Evolutionary conservation across 163 green algal genomes (phyloP).

Genomic region (Scenedesmus sp.): DNA sequence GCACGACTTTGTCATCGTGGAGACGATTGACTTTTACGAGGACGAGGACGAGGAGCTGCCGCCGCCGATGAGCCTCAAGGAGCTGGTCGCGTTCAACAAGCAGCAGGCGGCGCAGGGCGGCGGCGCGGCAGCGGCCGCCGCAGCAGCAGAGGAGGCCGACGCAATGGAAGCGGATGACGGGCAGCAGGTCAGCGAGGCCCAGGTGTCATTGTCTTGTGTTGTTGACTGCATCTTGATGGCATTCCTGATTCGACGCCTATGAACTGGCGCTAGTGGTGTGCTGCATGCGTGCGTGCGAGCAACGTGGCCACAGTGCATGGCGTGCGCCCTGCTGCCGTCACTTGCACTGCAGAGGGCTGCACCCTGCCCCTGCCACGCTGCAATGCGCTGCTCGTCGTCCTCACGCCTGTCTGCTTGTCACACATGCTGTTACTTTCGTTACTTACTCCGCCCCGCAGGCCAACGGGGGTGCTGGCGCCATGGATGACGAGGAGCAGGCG

Average conservation of each 20-base stretch:
- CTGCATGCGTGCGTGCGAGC: too few species aligned
- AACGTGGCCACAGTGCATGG: too few species aligned
- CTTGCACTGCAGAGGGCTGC: too few species aligned
- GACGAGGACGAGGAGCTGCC: constrained; percentile 94
- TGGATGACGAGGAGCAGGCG: constrained; percentile 66
- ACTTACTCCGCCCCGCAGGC: background rate
- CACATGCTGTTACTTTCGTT: background rate
- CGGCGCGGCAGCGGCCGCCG: constrained; percentile 7
- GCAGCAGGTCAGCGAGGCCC: background rate
- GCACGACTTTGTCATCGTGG: constrained; percentile 98
- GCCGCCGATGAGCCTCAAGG: constrained; percentile 81
- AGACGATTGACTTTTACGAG: constrained; percentile 97
- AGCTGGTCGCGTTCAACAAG: constrained; percentile 89
- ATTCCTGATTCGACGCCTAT: too few species aligned
- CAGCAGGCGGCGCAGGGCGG: constrained; percentile 11
- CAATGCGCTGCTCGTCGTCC: background rate
- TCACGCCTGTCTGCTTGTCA: background rate
- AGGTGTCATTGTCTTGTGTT: background rate
- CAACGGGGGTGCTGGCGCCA: constrained; percentile 9
- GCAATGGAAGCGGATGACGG: background rate
- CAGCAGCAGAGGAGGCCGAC: constrained; percentile 43
- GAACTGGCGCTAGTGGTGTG: too few species aligned
- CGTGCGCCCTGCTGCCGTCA: too few species aligned
- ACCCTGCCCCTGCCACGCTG: too few species aligned
- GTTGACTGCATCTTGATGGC: too few species aligned